phyloP scores from a whole-genome alignment of 805 yeast genomes.

The Hanseniaspora pseudoguilliermondii region DNA sequence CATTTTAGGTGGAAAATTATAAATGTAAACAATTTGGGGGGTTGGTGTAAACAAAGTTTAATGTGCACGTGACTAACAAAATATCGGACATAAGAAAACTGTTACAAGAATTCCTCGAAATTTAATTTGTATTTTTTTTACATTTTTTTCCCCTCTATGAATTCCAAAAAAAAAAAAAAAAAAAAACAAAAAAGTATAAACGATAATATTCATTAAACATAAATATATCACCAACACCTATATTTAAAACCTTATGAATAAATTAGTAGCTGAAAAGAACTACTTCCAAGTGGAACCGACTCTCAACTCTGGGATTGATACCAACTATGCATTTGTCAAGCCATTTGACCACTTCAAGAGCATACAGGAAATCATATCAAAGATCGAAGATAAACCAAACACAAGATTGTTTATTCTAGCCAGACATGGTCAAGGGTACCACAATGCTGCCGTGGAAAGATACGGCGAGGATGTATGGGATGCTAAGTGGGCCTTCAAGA shows the following conservation, averaged over 20 bases:
- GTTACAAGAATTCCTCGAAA: too few relatives aligned
- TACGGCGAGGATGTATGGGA: slow-evolving; percentile 52
- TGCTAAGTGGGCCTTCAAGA: slow-evolving; percentile 37
- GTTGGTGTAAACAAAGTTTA: too few relatives aligned
- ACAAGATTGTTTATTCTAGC: slow-evolving; percentile 41
- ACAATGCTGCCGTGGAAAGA: slow-evolving; percentile 41
- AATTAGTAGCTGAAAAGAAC: slow-evolving; percentile 1
- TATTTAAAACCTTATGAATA: neutral
- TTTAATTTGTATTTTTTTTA: too few relatives aligned
- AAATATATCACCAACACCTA: too few relatives aligned
- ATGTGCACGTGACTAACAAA: too few relatives aligned
- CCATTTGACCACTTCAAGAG: neutral
- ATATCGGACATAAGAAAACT: too few relatives aligned
- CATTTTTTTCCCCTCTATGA: too few relatives aligned
- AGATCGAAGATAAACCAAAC: neutral
- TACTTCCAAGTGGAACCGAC: slow-evolving; percentile 12
- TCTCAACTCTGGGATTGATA: slow-evolving; percentile 1
- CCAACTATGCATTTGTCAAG: slow-evolving; percentile 8
- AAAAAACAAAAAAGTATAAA: too few relatives aligned
- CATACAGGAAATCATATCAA: neutral
- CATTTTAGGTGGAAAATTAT: too few relatives aligned
- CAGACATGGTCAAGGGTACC: slow-evolving; percentile 62
- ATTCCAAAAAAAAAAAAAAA: too few relatives aligned
- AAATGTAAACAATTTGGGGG: too few relatives aligned
- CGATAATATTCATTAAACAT: too few relatives aligned